Conservation (phyloP, 2,329 filamentous ascomycete species). For the Colletotrichum endophyticum region DNA sequence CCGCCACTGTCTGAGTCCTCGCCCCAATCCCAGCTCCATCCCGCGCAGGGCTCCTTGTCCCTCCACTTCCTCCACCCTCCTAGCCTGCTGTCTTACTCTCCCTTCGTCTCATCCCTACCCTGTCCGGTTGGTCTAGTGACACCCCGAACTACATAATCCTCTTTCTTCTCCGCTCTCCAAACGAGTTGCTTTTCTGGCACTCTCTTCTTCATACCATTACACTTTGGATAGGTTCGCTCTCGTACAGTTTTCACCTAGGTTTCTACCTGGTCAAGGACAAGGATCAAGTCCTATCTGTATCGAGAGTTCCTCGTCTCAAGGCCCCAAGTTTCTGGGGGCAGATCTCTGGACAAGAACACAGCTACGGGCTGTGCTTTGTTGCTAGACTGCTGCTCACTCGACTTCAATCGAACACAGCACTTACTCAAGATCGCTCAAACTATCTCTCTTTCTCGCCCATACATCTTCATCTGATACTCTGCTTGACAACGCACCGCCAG, state of each 20-base stretch:
- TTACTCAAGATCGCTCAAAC: neutral
- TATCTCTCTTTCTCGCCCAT: neutral
- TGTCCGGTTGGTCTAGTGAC: slow-evolving; percentile 1
- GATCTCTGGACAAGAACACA: slow-evolving; percentile 23
- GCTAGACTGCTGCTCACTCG: slow-evolving; percentile 22
- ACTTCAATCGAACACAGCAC: slow-evolving; percentile 4
- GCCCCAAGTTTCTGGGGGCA: slow-evolving; percentile 22
- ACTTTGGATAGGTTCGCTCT: slow-evolving; percentile 16
- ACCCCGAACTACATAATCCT: slow-evolving; percentile 15
- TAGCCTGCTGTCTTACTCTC: slow-evolving; percentile 13
- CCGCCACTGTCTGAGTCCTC: neutral
- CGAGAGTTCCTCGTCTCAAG: slow-evolving; percentile 14
- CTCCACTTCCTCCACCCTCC: slow-evolving; percentile 3
- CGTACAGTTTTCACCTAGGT: slow-evolving; percentile 2
- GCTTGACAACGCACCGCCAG: neutral
- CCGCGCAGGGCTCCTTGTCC: slow-evolving; percentile 1
- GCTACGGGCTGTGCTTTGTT: slow-evolving; percentile 20
- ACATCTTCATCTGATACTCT: neutral
- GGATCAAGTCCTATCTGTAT: slow-evolving; percentile 13
- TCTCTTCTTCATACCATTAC: neutral
- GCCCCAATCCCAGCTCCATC: slow-evolving; percentile 9
- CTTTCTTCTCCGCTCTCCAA: slow-evolving; percentile 1
- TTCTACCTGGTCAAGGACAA: slow-evolving; percentile 11
- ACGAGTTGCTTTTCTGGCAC: neutral
- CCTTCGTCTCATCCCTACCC: neutral